Evolutionary conservation across 352 stramenopile genomes (phyloP).

Genomic region (Achlya hypogyna): DNA sequence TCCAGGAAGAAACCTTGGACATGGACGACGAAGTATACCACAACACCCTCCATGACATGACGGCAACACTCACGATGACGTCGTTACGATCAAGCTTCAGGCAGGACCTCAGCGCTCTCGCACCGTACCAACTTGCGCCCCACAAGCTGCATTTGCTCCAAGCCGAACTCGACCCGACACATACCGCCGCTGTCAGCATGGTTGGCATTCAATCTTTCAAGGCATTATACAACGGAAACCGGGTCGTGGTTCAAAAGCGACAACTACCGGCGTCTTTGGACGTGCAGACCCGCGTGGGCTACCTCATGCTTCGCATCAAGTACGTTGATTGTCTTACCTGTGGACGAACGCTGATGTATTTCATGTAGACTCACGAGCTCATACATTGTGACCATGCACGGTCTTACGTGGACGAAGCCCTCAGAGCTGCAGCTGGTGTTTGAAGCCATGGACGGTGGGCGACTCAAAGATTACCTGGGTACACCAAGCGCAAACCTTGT

Average conservation of each 20-base stretch:
- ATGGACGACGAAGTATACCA: neutral
- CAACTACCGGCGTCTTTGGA: neutral
- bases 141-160: neutral
- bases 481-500: neutral
- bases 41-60: neutral
- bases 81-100: neutral
- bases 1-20: neutral
- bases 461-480: neutral
- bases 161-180: neutral
- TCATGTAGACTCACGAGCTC: neutral
- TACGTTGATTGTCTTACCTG: neutral
- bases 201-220: neutral
- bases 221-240: neutral
- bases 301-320: neutral
- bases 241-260: neutral
- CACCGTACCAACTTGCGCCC: neutral
- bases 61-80: neutral
- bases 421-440: slow-evolving; percentile 8
- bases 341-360: neutral
- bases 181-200: neutral
- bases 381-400: slow-evolving; percentile 8
- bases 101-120: neutral
- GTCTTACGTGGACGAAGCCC: neutral
- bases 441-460: slow-evolving; percentile 7
- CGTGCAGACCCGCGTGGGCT: neutral